Evolutionary conservation across 371 early-diverging fungal genomes (phyloP).

Genomic region (Paraphysoderma sedebokerense): DNA sequence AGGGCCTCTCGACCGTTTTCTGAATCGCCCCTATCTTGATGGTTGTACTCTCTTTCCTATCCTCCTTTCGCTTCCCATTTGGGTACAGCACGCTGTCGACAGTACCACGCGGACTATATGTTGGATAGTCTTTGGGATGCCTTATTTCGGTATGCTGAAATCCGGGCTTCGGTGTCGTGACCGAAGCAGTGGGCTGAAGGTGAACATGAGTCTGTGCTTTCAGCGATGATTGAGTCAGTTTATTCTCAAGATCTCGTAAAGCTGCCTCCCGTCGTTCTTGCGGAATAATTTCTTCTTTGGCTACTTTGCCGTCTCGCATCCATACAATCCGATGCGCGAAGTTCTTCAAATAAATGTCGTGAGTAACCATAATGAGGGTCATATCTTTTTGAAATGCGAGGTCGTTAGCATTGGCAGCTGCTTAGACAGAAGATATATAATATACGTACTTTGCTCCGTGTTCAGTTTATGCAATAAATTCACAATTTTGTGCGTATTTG

Average conservation of each 20-base stretch:
- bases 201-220: too few relatives aligned
- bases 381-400: conserved; percentile 1
- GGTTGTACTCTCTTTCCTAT: too few relatives aligned
- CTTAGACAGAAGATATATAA: not conserved
- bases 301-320: conserved; percentile 14
- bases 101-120: too few relatives aligned
- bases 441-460: not conserved
- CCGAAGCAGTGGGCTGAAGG: too few relatives aligned
- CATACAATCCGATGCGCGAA: conserved; percentile 11
- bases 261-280: not conserved
- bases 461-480: conserved; percentile 8
- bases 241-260: not conserved
- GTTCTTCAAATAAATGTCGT: conserved; percentile 12
- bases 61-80: too few relatives aligned
- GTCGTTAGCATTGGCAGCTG: not conserved
- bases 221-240: not conserved
- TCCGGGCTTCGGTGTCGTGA: too few relatives aligned
- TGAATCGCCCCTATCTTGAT: too few relatives aligned
- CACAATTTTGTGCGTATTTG: conserved; percentile 7
- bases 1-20: too few relatives aligned
- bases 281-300: conserved; percentile 4
- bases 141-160: too few relatives aligned
- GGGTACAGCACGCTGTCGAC: too few relatives aligned
- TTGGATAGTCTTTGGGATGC: too few relatives aligned
- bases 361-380: conserved; percentile 16